Evolutionary conservation across 371 early-diverging fungal genomes (phyloP).

Genomic region (Mucor lusitanicus): DNA sequence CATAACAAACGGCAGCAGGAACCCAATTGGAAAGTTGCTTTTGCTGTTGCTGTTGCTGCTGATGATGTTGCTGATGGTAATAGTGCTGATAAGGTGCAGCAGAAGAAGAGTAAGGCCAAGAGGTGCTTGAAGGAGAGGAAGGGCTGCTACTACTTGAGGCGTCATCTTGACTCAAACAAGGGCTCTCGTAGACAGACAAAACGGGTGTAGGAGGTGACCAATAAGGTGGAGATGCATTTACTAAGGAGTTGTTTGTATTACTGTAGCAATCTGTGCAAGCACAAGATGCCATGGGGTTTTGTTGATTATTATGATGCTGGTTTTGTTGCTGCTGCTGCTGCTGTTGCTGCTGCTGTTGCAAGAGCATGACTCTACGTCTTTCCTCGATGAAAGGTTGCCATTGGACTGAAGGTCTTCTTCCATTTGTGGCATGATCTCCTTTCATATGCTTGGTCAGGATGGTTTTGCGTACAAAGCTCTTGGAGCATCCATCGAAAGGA

Average conservation of each 20-base stretch:
- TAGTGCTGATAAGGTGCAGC: constrained; percentile 8
- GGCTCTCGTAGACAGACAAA: constrained; percentile 27
- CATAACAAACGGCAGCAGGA: constrained; percentile 10
- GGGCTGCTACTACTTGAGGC: constrained; percentile 21
- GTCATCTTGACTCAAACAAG: constrained; percentile 29
- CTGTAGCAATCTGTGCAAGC: constrained; percentile 24
- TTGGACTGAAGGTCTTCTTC: constrained; percentile 45
- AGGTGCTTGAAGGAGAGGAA: constrained; percentile 32
- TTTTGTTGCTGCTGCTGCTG: constrained; percentile 20
- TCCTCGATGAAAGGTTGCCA: constrained; percentile 56
- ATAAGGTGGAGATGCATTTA: constrained; percentile 13
- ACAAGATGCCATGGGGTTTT: constrained; percentile 18
- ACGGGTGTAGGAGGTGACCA: constrained; percentile 30
- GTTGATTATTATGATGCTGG: constrained; percentile 25
- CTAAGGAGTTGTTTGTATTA: not conserved
- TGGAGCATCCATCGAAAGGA: constrained; percentile 58
- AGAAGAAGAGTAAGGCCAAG: constrained; percentile 20
- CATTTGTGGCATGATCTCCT: constrained; percentile 38
- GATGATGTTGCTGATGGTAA: constrained; percentile 1
- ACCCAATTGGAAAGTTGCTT: constrained; percentile 7
- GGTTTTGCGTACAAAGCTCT: constrained; percentile 72
- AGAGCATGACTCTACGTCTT: constrained; percentile 36
- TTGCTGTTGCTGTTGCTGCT: constrained; percentile 4
- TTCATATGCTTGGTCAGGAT: constrained; percentile 70
- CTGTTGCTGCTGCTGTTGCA: constrained; percentile 11